Conservation (phyloP, 495 filamentous ascomycete species). For the Daldinia concentrica region DNA sequence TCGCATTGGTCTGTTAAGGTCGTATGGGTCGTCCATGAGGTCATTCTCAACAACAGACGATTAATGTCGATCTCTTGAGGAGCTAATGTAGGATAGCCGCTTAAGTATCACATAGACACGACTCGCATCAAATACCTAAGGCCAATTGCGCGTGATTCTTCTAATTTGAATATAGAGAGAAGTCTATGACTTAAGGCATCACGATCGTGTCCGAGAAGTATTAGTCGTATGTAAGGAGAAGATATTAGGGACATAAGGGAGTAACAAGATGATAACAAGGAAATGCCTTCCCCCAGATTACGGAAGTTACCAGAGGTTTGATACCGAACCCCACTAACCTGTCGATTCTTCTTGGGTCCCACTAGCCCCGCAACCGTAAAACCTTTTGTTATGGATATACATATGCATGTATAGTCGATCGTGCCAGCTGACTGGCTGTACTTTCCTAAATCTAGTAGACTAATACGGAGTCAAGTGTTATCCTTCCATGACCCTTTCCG, state of each 20-base stretch:
- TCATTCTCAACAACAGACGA: conserved; percentile 20
- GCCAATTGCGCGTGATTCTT: background rate
- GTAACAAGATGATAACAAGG: background rate
- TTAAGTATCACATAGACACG: background rate
- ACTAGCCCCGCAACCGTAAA: conserved; percentile 25
- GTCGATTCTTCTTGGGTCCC: conserved; percentile 3
- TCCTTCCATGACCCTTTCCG: conserved; percentile 9
- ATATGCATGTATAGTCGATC: conserved; percentile 8
- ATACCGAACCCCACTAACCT: conserved; percentile 5
- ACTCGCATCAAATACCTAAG: conserved; percentile 3
- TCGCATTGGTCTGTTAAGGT: conserved; percentile 13
- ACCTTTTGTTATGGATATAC: background rate
- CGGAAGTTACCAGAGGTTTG: conserved; percentile 3
- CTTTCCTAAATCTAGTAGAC: conserved; percentile 14
- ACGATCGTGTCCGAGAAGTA: background rate
- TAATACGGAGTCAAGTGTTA: conserved; percentile 3
- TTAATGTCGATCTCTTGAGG: conserved; percentile 14
- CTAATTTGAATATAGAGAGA: background rate
- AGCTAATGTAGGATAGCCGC: conserved; percentile 1
- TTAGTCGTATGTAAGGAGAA: background rate
- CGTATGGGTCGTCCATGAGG: conserved; percentile 13
- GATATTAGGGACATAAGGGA: background rate
- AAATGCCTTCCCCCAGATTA: conserved; percentile 7
- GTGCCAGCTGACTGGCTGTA: conserved; percentile 16
- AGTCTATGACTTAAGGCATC: background rate